phyloP scores from a whole-genome alignment of 495 filamentous ascomycete genomes.

The Penicillium pancosmium region DNA sequence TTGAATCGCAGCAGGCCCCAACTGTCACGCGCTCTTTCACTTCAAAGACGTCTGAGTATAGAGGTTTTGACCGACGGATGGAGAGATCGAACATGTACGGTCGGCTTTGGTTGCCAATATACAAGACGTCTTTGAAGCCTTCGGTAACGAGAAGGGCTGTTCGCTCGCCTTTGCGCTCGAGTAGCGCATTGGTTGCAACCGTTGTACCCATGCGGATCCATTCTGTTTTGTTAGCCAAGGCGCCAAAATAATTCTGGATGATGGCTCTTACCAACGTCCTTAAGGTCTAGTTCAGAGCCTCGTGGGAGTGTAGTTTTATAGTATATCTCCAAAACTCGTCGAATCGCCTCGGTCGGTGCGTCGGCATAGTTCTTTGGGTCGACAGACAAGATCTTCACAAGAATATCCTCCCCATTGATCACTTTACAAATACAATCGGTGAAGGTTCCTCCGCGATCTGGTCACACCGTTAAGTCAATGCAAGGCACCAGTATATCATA shows the following conservation, averaged over 20 bases:
- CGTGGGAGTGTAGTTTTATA: conserved; percentile 36
- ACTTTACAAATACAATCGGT: conserved; percentile 24
- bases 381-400: conserved; percentile 78
- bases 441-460: conserved; percentile 35
- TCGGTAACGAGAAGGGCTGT: conserved; percentile 19
- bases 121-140: conserved; percentile 22
- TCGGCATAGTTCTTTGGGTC: conserved; percentile 79
- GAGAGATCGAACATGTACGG: conserved; percentile 23
- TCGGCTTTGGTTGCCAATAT: conserved; percentile 24
- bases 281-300: conserved; percentile 13
- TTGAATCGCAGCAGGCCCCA: conserved; percentile 12
- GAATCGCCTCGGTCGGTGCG: conserved; percentile 80
- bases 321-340: conserved; percentile 73
- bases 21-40: conserved; percentile 18
- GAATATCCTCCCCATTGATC: conserved; percentile 39
- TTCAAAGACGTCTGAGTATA: conserved; percentile 18
- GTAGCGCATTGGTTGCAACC: conserved; percentile 25
- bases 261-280: conserved; percentile 8
- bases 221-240: conserved; percentile 2
- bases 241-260: neutral
- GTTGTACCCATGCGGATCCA: conserved; percentile 26
- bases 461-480: conserved; percentile 1
- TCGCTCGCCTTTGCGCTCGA: conserved; percentile 24
- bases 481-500: neutral
- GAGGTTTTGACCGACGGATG: conserved; percentile 12